Percentiles rank a stretch among this genome's conserved stretches.
Conservation (phyloP, 2,329 filamentous ascomycete species). For the Fusarium pseudonygamai region DNA sequence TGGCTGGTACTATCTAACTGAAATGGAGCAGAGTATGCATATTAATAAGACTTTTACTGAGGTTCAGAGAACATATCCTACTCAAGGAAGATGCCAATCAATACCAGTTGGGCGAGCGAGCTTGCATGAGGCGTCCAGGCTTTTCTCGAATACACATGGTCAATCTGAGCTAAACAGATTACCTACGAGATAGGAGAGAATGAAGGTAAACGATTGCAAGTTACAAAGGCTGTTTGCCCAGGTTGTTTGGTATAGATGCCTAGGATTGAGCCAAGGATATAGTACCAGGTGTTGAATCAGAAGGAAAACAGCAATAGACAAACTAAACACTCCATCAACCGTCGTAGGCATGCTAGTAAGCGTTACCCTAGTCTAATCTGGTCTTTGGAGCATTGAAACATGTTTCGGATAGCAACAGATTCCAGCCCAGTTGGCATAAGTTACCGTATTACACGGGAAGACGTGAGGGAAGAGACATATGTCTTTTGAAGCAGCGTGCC, state of each 20-base stretch:
- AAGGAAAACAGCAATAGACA: background rate
- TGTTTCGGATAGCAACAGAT: slow-evolving; percentile 28
- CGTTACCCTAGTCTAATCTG: background rate
- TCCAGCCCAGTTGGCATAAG: background rate
- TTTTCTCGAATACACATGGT: background rate
- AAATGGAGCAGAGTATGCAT: background rate
- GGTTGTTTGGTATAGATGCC: background rate
- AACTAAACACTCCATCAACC: background rate
- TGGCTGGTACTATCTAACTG: background rate
- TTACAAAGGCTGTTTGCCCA: background rate
- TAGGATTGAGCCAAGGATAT: background rate
- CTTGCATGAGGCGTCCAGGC: slow-evolving; percentile 11
- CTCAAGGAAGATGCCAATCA: background rate
- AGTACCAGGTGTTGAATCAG: background rate
- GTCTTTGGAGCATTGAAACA: slow-evolving; percentile 7
- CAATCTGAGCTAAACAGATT: background rate
- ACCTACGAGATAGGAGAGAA: background rate
- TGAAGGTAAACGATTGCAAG: background rate
- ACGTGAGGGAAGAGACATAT: background rate
- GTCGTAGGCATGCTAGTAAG: background rate
- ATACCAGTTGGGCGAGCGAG: slow-evolving; percentile 28
- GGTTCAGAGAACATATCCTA: background rate
- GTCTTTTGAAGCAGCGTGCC: background rate
- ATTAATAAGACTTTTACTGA: background rate
- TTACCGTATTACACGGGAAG: background rate